Evolutionary conservation across 1,284 basidiomycete genomes (phyloP).

Genomic region (Phellinidium pouzarii): DNA sequence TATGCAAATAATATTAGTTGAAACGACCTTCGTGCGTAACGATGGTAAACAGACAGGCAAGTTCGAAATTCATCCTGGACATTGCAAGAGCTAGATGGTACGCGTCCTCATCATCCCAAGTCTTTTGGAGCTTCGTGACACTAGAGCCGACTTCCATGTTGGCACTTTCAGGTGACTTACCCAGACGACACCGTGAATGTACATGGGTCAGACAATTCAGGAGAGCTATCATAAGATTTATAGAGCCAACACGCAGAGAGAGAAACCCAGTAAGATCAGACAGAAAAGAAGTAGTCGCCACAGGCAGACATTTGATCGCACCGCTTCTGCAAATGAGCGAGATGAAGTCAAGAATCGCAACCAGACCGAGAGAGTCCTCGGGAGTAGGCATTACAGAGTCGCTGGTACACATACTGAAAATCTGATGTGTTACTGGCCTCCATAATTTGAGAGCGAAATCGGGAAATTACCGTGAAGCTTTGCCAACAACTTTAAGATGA

Average conservation of each 20-base stretch:
- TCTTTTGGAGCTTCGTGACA: slow-evolving; percentile 10
- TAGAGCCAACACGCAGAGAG: slow-evolving; percentile 3
- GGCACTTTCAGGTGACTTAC: slow-evolving; percentile 17
- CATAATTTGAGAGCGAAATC: background rate
- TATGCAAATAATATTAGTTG: background rate
- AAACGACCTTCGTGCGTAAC: too few species aligned
- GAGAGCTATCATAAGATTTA: slow-evolving; percentile 21
- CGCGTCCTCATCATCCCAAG: slow-evolving; percentile 23
- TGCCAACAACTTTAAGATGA: slow-evolving; percentile 1
- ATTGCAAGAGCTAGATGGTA: slow-evolving; percentile 29
- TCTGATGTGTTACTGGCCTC: background rate
- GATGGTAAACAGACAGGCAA: slow-evolving; percentile 27
- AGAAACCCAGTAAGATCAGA: slow-evolving; percentile 13
- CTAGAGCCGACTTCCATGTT: background rate
- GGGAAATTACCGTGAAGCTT: slow-evolving; percentile 4
- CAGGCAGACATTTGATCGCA: slow-evolving; percentile 24
- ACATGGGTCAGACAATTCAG: slow-evolving; percentile 28
- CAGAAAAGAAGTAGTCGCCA: slow-evolving; percentile 22
- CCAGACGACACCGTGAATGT: slow-evolving; percentile 23
- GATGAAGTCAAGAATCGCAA: slow-evolving; percentile 29
- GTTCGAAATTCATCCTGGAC: slow-evolving; percentile 27
- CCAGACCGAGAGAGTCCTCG: slow-evolving; percentile 3
- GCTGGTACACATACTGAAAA: background rate
- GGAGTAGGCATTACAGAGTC: background rate
- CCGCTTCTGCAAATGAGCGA: slow-evolving; percentile 30